These are phyloP conservation scores for Verticillium dahliae DNA, from an alignment of 2,329 filamentous ascomycete species.

Conservation along the genomic window DNA sequence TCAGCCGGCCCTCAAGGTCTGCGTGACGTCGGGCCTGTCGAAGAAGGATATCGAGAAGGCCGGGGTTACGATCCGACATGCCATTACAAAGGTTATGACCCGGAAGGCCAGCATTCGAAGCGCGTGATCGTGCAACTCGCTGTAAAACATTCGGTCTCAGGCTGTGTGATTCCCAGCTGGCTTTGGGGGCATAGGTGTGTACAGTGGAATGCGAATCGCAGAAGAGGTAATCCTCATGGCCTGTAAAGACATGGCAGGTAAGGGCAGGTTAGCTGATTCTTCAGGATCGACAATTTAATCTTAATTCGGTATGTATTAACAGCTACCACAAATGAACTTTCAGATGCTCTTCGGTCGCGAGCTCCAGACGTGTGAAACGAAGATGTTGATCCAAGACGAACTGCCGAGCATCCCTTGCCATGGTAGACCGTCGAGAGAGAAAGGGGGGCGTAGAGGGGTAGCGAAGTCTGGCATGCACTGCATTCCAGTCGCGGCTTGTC, in stretches of 20 bases:
- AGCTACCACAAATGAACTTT: neutral
- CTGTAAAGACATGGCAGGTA: neutral
- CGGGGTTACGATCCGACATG: slow-evolving; percentile 79
- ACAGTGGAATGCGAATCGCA: neutral
- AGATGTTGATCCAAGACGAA: neutral
- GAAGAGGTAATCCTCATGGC: neutral
- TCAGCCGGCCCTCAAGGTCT: slow-evolving; percentile 84
- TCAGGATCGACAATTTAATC: neutral
- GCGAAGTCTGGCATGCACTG: neutral
- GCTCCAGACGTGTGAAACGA: neutral
- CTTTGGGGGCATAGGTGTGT: neutral
- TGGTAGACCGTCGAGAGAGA: neutral
- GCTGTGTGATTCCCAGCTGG: neutral
- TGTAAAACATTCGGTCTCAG: neutral
- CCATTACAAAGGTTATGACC: slow-evolving; percentile 86
- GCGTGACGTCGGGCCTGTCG: slow-evolving; percentile 77
- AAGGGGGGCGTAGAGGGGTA: neutral
- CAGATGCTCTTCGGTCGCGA: too few species aligned
- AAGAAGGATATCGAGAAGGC: slow-evolving; percentile 97
- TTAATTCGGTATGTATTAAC: neutral
- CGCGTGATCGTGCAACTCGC: slow-evolving; percentile 10
- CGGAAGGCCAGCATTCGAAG: slow-evolving; percentile 43
- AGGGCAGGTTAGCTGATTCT: neutral
- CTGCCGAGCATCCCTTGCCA: neutral
- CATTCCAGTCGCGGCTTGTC: neutral